Conservation (phyloP, 768 basidiomycete genomes). For the Pisolithus sp. region DNA sequence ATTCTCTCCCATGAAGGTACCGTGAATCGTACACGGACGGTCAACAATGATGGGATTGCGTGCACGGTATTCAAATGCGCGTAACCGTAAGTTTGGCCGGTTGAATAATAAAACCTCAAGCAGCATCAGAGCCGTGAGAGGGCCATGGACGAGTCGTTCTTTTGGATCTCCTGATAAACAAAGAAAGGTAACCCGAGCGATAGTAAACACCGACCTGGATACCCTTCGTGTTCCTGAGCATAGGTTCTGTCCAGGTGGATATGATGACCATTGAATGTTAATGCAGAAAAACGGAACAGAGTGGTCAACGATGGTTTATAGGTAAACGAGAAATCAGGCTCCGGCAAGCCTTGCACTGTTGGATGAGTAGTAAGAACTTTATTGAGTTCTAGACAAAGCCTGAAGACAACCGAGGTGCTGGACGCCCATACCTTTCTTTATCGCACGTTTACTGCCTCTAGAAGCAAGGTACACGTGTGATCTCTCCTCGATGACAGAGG, state of each 20-base stretch:
- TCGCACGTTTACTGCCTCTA: conserved; percentile 23
- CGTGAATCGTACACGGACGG: conserved; percentile 40
- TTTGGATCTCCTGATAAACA: conserved; percentile 1
- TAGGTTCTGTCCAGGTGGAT: conserved; percentile 80
- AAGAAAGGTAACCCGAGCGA: not conserved
- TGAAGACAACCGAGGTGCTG: too few species aligned
- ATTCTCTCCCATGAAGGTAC: conserved; percentile 34
- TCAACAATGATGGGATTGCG: conserved; percentile 58
- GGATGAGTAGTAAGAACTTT: not conserved
- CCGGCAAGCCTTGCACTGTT: conserved; percentile 47
- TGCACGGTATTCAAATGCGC: conserved; percentile 62
- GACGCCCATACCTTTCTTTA: conserved; percentile 38
- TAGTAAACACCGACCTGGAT: conserved; percentile 43
- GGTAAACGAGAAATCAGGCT: conserved; percentile 53
- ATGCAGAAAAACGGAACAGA: conserved; percentile 79
- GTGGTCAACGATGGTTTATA: conserved; percentile 66
- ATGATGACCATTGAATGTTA: conserved; percentile 81
- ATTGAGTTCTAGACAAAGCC: not conserved
- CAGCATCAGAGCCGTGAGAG: conserved; percentile 73
- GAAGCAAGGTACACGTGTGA: conserved; percentile 59
- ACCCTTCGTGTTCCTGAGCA: conserved; percentile 60
- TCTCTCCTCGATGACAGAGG: conserved; percentile 56
- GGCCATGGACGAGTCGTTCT: conserved; percentile 85
- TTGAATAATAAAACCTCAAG: conserved; percentile 54
- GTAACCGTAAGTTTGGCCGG: conserved; percentile 41